Percentiles rank a stretch among this genome's conserved stretches.
These are phyloP conservation scores for Chalciporus sphaerocephalus DNA, from an alignment of 768 basidiomycete species.

Conservation along the genomic window DNA sequence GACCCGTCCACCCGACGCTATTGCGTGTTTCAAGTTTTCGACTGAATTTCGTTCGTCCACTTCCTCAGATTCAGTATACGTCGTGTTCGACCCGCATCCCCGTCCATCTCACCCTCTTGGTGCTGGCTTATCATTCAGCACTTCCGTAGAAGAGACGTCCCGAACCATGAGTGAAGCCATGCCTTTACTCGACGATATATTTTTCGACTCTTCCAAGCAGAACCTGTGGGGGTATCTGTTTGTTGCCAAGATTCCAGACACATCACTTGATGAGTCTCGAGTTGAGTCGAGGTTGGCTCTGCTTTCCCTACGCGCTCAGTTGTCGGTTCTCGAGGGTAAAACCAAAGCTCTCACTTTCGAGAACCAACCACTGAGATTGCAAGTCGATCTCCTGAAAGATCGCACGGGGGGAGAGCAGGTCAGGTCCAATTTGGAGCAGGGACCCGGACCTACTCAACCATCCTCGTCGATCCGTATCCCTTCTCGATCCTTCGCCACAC, in stretches of 20 bases:
- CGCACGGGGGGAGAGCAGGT: conserved; percentile 12
- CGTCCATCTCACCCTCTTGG: conserved; percentile 56
- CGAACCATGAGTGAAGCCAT: conserved; percentile 44
- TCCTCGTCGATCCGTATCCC: not conserved
- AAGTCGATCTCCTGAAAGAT: conserved; percentile 15
- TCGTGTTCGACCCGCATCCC: conserved; percentile 66
- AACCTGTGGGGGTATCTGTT: conserved; percentile 60
- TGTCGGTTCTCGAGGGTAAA: conserved; percentile 35
- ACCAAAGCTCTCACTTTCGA: conserved; percentile 25
- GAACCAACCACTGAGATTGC: conserved; percentile 25
- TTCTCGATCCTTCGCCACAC: conserved; percentile 2
- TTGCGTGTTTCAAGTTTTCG: conserved; percentile 45
- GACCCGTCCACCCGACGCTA: conserved; percentile 68
- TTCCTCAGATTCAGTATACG: conserved; percentile 37
- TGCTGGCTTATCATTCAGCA: conserved; percentile 53
- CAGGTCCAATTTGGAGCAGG: not conserved
- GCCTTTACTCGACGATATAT: conserved; percentile 39
- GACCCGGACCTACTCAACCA: not conserved
- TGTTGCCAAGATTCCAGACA: conserved; percentile 29
- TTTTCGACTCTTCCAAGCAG: conserved; percentile 39
- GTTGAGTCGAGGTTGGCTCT: conserved; percentile 49
- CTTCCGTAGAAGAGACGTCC: conserved; percentile 42
- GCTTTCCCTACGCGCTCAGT: conserved; percentile 39
- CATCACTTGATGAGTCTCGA: conserved; percentile 32
- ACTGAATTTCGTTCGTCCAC: not conserved